Evolutionary conservation across 1,284 basidiomycete genomes (phyloP), one percentile per base, ranked within the genome.

Genomic region (Ceratobasidium sp.): DNA sequence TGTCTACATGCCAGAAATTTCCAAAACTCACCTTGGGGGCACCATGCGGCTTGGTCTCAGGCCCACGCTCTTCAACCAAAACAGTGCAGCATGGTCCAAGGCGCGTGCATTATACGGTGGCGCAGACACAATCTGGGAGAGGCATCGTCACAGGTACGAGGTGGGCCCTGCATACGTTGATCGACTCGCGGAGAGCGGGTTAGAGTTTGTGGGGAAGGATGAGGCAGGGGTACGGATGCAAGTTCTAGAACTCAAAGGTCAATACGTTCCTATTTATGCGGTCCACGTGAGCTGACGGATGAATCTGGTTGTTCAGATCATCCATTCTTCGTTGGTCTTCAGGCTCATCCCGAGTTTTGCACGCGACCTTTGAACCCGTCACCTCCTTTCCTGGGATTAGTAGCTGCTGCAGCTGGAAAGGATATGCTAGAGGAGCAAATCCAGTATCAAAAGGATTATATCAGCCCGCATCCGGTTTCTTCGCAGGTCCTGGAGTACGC

Each of bases 1-100:
- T 79, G 87, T 98, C 74, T 99, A 96, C 86, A 99, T 99, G 96
- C 96, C 96, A 32, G 96, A 99, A 79, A 93, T 99, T 75, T 97
- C 94, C 52, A 93, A 92, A 77, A 98, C 96, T 6, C 95, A 99
- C 74, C 93, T 99, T 85, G 96, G 96, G 68, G 96, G 96, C 31
- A 99, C 96, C 25, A 99, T 99, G 96, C 90, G 96, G 22, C 86
- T 98, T 15, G 96, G 96, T 25, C 84, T 99, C 58, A 88, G 96
- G 22, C 95, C 97, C 4, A 98, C 96, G 1, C 85, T 98, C 62
- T 98, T 99, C 78, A 85, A 90, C 77, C 55, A 82, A 77, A 79
- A 83, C 71, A 86, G 83, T 3, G 85, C 85, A 73, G 75, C 78
- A 54, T 89, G 87, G 85, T 89, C 87, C 52, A 88, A 87, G 74